Evolutionary conservation across 2,329 filamentous ascomycete genomes (phyloP), one percentile per base, ranked within the genome.

Genomic region (Aspergillus calidoustus): DNA sequence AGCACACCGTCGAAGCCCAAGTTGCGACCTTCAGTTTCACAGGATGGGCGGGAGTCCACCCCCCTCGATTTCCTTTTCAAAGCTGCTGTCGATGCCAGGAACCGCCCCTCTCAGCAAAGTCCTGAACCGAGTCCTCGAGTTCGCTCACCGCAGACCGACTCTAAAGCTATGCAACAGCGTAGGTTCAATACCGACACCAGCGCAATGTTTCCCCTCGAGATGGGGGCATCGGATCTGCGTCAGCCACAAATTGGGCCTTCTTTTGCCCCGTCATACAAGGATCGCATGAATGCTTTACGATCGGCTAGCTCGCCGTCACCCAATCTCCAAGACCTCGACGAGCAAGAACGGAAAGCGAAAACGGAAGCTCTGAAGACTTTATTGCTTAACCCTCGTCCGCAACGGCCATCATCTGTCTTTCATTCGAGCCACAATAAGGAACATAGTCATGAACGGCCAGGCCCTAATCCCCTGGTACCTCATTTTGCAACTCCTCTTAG

Each of bases 1-100:
- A 65, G 76, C 73, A 76, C 79, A 6, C 79, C 80, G 3, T 80
- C 79, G 2, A 83, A 84, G 46, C 78, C 71, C 68, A 81, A 69
- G 69, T 76, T 72, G 66, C 77, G 69, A 62, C 76, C 59, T 63
- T 71, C 67, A 72, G 49, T 67, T 65, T 60, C 71, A 61, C 66
- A 69, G n/a, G 75, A 82, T 59, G 80, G 87, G 23, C 67, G 67
- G 19, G 65, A 75, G 62, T 86, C 91, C 64, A 96, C 93, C 11
- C 93, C 93, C 1, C 82, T 98, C 4, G 93, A 98, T 70, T 85
- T 96, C 65, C 89, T 98, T 73, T 98, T 98, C 81, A 89, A 90
- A 64, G 93, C 92, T 38, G 91, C 97, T 69, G 87, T 91, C 54
- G 89, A 91, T 64, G 76, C 79, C 23, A 76, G 77, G 63, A 91